A percentile compares a stretch with the other conserved stretches of the same genome.
Conservation (phyloP, 257 asterid genomes). For the Nicotiana benthamiana region DNA sequence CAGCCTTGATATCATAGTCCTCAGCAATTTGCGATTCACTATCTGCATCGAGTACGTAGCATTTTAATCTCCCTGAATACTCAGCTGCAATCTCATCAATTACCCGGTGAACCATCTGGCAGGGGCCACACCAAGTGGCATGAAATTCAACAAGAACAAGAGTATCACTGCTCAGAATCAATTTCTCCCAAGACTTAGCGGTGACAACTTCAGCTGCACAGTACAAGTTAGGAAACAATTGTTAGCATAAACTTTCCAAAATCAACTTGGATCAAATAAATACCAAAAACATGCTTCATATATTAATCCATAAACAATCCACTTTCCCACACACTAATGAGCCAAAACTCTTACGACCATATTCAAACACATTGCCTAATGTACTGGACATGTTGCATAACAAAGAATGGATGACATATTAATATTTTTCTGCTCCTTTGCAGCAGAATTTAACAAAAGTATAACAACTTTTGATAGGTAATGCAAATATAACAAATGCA, state of each 20-base stretch:
- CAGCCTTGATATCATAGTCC: constrained; percentile 72
- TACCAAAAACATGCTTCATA: neutral
- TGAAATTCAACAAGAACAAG: constrained; percentile 85
- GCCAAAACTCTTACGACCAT: neutral
- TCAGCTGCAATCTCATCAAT: constrained; percentile 77
- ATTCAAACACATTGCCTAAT: neutral
- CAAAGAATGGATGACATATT: neutral
- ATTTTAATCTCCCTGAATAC: constrained; percentile 65
- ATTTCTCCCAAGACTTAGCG: constrained; percentile 66
- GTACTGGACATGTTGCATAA: neutral
- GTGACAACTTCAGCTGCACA: constrained; percentile 57
- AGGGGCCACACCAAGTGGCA: constrained; percentile 95
- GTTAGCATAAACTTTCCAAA: neutral
- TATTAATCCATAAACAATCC: neutral
- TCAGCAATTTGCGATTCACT: constrained; percentile 53
- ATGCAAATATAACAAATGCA: neutral
- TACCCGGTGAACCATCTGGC: constrained; percentile 86
- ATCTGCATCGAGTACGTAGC: constrained; percentile 66
- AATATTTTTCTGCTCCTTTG: neutral
- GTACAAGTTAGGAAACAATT: neutral
- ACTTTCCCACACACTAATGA: neutral
- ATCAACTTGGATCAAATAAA: neutral
- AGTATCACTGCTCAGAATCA: constrained; percentile 43
- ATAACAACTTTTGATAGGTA: neutral
- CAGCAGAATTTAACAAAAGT: neutral